Base-by-base conservation (phyloP, 2,329 filamentous ascomycete genomes). In the Beauveria asiatica region DNA sequence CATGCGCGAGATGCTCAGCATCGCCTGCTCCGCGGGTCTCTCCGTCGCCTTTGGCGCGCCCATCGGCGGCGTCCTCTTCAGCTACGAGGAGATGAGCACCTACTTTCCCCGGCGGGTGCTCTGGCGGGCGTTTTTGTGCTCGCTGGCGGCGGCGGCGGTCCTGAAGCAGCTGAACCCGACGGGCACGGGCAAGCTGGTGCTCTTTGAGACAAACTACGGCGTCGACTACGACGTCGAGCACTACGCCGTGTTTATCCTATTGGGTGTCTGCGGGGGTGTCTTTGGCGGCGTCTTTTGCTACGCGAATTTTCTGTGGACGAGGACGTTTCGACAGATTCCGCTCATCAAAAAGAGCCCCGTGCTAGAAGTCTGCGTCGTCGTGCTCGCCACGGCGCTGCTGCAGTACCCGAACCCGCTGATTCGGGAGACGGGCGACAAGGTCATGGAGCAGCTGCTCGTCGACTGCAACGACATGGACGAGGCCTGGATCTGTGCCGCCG, bases 71-170 rank as follows among this genome's bases (percentile, higher is more conserved):
- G 94, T 97, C 25, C 77, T 97, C 21, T 97, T 97, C 78, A 95
- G 90, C 74, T 83, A 97, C 19, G 93, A 96, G 83, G 91, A 96
- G 81, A 79, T 97, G 2, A 96, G 92, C 1, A 97, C 97, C 73
- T 97, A 97, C 73, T 97, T 97, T 67, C 93, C 94, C 0, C 93
- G 97, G 75, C 97, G 97, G 74, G 97, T 94, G 8, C 97, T 99
- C 94, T 99, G 94, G 94, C 93, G 97, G 72, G 96, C 92, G 68
- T 99, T 99, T 69, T 93, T 99, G 44, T 97, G 94, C 68, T 94
- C 94, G 70, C 97, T 97, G 92, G 90, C 96, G 16, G 94, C 92
- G n/a, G 93, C 94, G n/a, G 90, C 97, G 41, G 91, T 92, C 13
- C 79, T 99, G 5, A 92, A 97, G 73, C 90, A 90, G 6, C 83